Conservation (phyloP, 139 green algal genomes). For the Closterium sp. region DNA sequence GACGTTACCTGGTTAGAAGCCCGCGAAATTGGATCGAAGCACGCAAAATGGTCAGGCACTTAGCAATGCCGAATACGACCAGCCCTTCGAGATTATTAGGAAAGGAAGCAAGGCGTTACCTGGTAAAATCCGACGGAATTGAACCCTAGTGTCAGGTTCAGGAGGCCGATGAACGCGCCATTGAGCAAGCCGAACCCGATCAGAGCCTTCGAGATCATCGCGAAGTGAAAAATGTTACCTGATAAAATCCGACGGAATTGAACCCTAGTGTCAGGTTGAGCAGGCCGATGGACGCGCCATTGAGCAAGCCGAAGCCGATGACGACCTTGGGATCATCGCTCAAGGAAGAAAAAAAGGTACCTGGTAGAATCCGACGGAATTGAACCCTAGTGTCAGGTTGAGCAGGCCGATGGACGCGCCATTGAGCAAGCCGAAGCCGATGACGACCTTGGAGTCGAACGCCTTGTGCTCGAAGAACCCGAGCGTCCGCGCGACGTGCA, state of each 20-base stretch:
- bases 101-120: conserved; percentile 30
- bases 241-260: neutral
- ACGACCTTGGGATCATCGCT: too few species aligned
- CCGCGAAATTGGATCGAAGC: conserved; percentile 54
- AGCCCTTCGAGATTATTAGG: neutral
- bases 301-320: too few species aligned
- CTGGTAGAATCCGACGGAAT: conserved; percentile 62
- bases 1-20: conserved; percentile 58
- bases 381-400: conserved; percentile 58
- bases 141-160: conserved; percentile 59
- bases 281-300: too few species aligned
- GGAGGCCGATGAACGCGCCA: conserved; percentile 52
- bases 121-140: conserved; percentile 63
- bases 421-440: too few species aligned
- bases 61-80: too few species aligned
- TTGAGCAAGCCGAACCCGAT: conserved; percentile 52
- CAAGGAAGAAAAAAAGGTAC: neutral
- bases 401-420: conserved; percentile 56
- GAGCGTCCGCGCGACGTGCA: conserved; percentile 32
- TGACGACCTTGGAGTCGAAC: conserved; percentile 17
- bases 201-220: too few species aligned
- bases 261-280: conserved; percentile 52
- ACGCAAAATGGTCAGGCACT: too few species aligned
- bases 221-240: too few species aligned
- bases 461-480: conserved; percentile 51